phyloP scores from a whole-genome alignment of 2,329 filamentous ascomycete species.

The Sclerotinia borealis region DNA sequence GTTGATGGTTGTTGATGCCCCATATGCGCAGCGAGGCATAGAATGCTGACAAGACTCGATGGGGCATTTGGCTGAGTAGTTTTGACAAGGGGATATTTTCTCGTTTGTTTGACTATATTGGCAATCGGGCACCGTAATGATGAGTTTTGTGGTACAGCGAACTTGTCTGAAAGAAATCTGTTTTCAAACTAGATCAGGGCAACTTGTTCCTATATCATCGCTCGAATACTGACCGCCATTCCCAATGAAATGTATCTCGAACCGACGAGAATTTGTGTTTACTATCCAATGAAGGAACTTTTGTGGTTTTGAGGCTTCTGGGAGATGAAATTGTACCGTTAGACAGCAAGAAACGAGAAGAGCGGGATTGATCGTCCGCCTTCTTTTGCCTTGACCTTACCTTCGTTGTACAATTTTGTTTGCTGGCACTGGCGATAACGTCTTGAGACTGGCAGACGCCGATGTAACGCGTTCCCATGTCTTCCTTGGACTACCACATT shows the following conservation, averaged over 20 bases:
- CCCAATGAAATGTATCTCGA: background rate
- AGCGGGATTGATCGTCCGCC: background rate
- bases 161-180: background rate
- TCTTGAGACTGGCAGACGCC: background rate
- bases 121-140: background rate
- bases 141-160: background rate
- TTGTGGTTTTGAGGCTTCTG: background rate
- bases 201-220: constrained; percentile 14
- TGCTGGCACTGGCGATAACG: background rate
- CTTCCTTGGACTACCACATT: background rate
- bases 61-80: background rate
- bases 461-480: constrained; percentile 2
- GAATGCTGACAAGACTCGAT: background rate
- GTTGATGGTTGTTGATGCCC: background rate
- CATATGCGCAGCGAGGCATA: constrained; percentile 11
- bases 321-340: background rate
- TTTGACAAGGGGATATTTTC: background rate
- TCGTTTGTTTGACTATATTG: background rate
- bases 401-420: background rate
- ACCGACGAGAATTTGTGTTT: background rate
- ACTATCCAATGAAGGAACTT: background rate
- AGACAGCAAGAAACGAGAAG: background rate
- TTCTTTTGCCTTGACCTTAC: constrained; percentile 3
- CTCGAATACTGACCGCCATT: background rate
- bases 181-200: constrained; percentile 3